These are phyloP conservation scores for Tricladium varicosporioides DNA, from an alignment of 2,329 filamentous ascomycete genomes.

Conservation along the genomic window DNA sequence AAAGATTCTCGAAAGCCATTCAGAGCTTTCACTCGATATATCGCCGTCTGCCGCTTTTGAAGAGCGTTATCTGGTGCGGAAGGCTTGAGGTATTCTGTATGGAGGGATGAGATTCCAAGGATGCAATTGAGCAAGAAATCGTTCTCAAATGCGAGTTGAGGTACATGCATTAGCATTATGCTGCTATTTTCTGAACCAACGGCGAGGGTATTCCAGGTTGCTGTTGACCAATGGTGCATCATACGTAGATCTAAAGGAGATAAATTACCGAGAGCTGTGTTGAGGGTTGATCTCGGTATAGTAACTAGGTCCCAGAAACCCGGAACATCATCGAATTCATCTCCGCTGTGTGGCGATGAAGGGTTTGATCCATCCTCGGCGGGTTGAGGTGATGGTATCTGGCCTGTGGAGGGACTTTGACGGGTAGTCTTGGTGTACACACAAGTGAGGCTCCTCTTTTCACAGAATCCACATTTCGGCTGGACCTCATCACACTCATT, in stretches of 20 bases:
- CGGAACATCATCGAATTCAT: not conserved
- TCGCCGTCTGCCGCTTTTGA: slow-evolving; percentile 16
- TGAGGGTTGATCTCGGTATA: slow-evolving; percentile 14
- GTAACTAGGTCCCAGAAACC: slow-evolving; percentile 7
- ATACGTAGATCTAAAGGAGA: slow-evolving; percentile 25
- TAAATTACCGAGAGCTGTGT: slow-evolving; percentile 18
- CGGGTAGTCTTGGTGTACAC: slow-evolving; percentile 16
- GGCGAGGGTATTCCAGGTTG: slow-evolving; percentile 22
- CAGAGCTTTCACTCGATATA: slow-evolving; percentile 27
- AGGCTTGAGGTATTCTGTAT: slow-evolving; percentile 24
- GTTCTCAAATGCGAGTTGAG: slow-evolving; percentile 31
- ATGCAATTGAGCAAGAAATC: slow-evolving; percentile 29
- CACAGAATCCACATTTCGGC: slow-evolving; percentile 30
- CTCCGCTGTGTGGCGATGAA: not conserved
- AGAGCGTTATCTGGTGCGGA: slow-evolving; percentile 2
- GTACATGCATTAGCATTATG: slow-evolving; percentile 22
- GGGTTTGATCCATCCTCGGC: not conserved
- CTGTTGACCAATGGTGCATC: slow-evolving; percentile 31
- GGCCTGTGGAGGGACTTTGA: not conserved
- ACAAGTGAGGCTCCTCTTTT: slow-evolving; percentile 27
- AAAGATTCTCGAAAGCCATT: slow-evolving; percentile 26
- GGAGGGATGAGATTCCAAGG: slow-evolving; percentile 29
- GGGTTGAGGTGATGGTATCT: not conserved
- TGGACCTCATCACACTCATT: slow-evolving; percentile 30
- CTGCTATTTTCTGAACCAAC: slow-evolving; percentile 13